Conservation (phyloP, 345 rosid genomes). For the Euphorbia lathyris region DNA sequence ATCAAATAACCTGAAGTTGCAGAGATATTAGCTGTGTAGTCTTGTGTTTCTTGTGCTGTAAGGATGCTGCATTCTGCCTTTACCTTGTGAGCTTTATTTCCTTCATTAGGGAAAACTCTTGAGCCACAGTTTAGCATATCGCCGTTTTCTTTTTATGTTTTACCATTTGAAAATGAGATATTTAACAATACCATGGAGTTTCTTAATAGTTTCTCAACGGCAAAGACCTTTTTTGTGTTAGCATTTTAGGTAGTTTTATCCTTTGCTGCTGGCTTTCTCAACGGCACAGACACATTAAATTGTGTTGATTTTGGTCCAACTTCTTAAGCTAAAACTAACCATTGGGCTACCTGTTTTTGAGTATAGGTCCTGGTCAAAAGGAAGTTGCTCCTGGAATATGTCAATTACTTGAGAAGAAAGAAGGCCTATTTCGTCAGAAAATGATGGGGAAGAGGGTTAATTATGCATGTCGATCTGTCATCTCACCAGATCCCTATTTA, state of each 20-base stretch:
- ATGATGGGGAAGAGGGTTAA: slow-evolving; percentile 99
- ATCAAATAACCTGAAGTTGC: not conserved
- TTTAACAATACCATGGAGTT: not conserved
- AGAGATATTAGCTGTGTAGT: not conserved
- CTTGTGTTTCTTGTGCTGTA: not conserved
- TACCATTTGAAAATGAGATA: not conserved
- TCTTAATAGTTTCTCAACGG: not conserved
- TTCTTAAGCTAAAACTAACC: slow-evolving; percentile 10
- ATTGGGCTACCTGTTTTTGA: not conserved
- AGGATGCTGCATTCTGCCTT: not conserved
- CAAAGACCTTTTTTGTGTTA: not conserved
- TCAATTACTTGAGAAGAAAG: slow-evolving; percentile 94
- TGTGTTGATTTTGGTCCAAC: not conserved
- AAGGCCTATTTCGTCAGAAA: slow-evolving; percentile 93
- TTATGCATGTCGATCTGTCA: slow-evolving; percentile 94
- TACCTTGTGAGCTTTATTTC: not conserved
- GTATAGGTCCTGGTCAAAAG: slow-evolving; percentile 58
- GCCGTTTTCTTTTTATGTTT: not conserved
- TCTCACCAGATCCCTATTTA: slow-evolving; percentile 97
- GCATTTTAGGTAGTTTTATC: slow-evolving; percentile 1
- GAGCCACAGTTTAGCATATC: not conserved
- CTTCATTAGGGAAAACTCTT: not conserved
- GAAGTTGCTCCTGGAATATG: slow-evolving; percentile 66
- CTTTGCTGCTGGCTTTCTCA: not conserved
- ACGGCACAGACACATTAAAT: not conserved